Base-by-base conservation (phyloP, 768 basidiomycete genomes). In the Naematelia aurantialba region DNA sequence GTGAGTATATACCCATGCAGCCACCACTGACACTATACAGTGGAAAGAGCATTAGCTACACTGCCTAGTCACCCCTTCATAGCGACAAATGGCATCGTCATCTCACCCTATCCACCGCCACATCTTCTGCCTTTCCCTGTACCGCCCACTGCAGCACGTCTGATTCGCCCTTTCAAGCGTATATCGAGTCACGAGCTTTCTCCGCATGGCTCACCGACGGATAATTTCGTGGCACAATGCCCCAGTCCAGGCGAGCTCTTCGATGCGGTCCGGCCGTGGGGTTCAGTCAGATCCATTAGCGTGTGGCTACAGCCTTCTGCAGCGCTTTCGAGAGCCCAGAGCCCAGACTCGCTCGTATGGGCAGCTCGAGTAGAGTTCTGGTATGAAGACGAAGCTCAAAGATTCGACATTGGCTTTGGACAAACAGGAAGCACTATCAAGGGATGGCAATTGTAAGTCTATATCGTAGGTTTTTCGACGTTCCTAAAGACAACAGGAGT, bases 381-480 rank as follows among this genome's bases (percentile, higher is more conserved):
- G 70, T 60, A 60, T 48, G 70, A 72, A 31, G 66, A 66, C n/a
- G 70, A 72, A 39, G 70, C 70, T 19, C 52, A 39, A 30, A 50
- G 52, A 0, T 72, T 72, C 47, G 68, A 68, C 19, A 21, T 42
- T 13, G 70, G 70, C 5, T 69, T 67, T 49, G 70, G 70, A 4
- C 29, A 57, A 31, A 56, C 51, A 14, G 65, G 60, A 2, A 57
- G 60, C 42, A 42, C 61, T 4, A 25, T 72, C 13, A 69, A 69
- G 30, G 70, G 68, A 12, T 72, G 66, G 66, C 63, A 72, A 56
- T 47, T 72, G 70, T 72, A 58, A 66, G 70, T 60, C 17, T 44
- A 3, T 5, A 19, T n/a, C 30, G 30, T 14, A 19, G 2, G 12
- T 5, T 58, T 31, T 45, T 44, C 44, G 17, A 39, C 34, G 34